Base-by-base conservation (phyloP, 1,284 basidiomycete genomes). In the Cerioporus squamosus region DNA sequence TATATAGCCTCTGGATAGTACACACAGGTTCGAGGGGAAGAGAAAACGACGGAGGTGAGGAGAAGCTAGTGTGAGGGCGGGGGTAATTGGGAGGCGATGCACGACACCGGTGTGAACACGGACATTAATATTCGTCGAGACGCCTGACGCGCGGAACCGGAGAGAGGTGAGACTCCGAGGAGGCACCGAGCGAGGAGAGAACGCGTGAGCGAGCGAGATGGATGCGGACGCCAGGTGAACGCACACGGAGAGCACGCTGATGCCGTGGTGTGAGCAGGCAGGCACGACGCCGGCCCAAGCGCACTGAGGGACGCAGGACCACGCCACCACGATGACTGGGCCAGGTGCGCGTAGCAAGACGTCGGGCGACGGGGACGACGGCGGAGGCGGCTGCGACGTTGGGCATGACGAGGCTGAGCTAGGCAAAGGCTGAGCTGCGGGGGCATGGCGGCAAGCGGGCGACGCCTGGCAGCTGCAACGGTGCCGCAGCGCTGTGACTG, bases 1-100 rank as follows among this genome's bases (percentile, higher is more conserved):
- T 57, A 53, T 64, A 61, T 64, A 64, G 55, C 57, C 44, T 45
- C 51, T 54, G 42, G 57, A 45, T 49, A 44, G 59, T 45, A 48
- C 47, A 46, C 51, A 51, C 44, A 46, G 53, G 20, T 7, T 15
- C 18, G 18, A 36, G 26, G 31, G 44, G 14, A 42, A 17, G 59
- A 51, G 31, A 36, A 39, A 36, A 43, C 23, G 47, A 46, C 49
- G 44, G 51, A 20, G 45, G 14, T 49, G 49, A 55, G 53, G 42
- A 18, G 5, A 18, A 42, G 40, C 40, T 36, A 33, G 53, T 47
- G 58, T 23, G 55, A 31, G 55, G 44, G 48, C 49, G 51, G 55
- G 48, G 57, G 44, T 9, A 45, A n/a, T 31, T 22, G 51, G 33
- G 40, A 24, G 51, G 44, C 44, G 51, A 49, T 53, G 59, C 15